Evolutionary conservation across 805 yeast species (phyloP), one percentile per base, ranked within the genome.

Genomic region (Kodamaea lidongshanica): DNA sequence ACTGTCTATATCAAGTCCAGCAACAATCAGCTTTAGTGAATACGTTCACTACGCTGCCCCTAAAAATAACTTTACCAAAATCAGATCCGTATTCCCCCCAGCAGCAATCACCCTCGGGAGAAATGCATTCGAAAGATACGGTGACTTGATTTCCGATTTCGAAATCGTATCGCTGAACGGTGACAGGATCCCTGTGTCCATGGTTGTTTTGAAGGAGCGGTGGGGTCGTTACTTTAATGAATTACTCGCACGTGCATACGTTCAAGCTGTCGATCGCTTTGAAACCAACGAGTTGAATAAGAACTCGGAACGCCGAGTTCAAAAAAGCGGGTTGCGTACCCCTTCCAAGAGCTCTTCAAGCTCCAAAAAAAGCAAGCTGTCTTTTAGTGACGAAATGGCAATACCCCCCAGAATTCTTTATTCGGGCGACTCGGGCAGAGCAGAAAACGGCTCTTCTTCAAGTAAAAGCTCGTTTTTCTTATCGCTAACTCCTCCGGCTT

Each of bases 11-110:
- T 30, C 40, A 7, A 45, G 48, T 25, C 54, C 53, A 1, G 40
- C 48, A 7, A 38, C 57, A 9, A 58, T 57, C 22, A 64, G 70
- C 26, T 82, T 81, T 48, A 80, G 72, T 30, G 84, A 75, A 18
- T 83, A 82, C 45, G 79, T 84, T 11, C 76, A 77, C 41, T 81
- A 81, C 50, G 75, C 79, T 16, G 84, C 88, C 0, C 89, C 89
- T 1, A 74, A 77, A 16, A 61, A 74, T 6, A 78, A 75, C 35
- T 68, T 78, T 41, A 73, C 82, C 15, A 75, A 82, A 2, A 72
- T 79, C 22, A 58, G 77, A 26, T 75, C 87, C 1, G 80, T 79
- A 0, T 78, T 82, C 42, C 85, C 88, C 3, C 77, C 85, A 1
- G 74, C 79, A 32, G 87, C 92, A 0, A 77, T 82, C 36, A 81